Conservation (phyloP, 345 rosid species). For the Citrus inodora region DNA sequence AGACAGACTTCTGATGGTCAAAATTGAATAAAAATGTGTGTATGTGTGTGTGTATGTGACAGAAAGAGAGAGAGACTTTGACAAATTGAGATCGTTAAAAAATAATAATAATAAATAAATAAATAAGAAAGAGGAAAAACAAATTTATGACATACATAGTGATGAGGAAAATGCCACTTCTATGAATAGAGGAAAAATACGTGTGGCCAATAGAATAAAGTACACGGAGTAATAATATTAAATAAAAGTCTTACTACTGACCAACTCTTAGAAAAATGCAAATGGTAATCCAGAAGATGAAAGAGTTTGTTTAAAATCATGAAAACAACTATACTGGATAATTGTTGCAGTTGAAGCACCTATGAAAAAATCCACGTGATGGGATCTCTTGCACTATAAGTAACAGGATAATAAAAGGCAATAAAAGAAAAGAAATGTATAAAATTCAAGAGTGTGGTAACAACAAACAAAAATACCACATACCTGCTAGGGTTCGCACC, state of each 20-base stretch:
- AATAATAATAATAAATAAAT: background rate
- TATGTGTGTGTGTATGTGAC: background rate
- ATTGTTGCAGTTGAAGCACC: background rate
- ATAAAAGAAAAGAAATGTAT: background rate
- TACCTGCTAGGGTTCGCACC: constrained; percentile 94
- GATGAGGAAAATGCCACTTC: background rate
- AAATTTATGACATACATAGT: background rate
- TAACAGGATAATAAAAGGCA: background rate
- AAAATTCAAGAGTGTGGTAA: background rate
- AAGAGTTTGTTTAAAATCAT: background rate
- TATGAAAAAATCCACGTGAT: background rate
- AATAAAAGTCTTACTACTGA: background rate
- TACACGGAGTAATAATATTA: too few relatives aligned
- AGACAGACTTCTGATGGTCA: background rate
- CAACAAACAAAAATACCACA: constrained; percentile 7
- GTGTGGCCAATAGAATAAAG: background rate
- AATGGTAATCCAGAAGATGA: background rate
- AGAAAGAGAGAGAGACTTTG: background rate
- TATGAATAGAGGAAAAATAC: background rate
- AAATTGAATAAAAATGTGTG: background rate
- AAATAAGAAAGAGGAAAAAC: background rate
- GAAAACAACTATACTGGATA: background rate
- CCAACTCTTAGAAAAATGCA: background rate
- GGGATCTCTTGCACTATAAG: background rate
- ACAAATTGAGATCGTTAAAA: background rate